Evolutionary conservation across 371 early-diverging fungal genomes (phyloP).

Genomic region (Haplosporangium sp.): DNA sequence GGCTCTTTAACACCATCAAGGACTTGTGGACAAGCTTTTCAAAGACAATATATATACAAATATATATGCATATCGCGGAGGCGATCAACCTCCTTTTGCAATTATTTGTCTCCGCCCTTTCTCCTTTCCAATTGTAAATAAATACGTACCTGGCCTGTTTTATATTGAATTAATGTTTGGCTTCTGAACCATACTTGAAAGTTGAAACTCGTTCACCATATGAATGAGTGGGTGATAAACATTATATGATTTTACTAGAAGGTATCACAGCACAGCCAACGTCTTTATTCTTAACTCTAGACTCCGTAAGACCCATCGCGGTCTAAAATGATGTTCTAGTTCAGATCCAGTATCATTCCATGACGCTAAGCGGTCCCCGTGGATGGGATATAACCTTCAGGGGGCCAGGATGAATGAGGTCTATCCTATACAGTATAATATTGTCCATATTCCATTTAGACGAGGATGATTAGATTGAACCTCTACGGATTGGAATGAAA

Average conservation of each 20-base stretch:
- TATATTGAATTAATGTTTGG: background rate
- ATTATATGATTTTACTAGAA: background rate
- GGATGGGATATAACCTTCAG: background rate
- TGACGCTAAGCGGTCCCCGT: background rate
- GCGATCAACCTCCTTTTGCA: background rate
- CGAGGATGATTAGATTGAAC: background rate
- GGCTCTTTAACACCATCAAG: background rate
- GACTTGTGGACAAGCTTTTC: background rate
- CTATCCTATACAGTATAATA: slow-evolving; percentile 7
- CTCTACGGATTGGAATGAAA: slow-evolving; percentile 10
- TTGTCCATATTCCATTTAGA: slow-evolving; percentile 11
- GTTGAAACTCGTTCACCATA: background rate
- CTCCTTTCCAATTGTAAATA: background rate
- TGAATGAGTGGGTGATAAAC: background rate
- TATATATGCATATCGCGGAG: background rate
- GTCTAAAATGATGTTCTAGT: background rate
- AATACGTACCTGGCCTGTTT: background rate
- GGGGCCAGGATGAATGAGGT: slow-evolving; percentile 24
- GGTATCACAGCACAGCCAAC: slow-evolving; percentile 14
- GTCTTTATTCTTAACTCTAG: background rate
- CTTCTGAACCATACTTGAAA: slow-evolving; percentile 17
- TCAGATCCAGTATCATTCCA: slow-evolving; percentile 12
- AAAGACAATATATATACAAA: background rate
- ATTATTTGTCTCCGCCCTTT: background rate
- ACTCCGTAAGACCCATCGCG: background rate